These are phyloP conservation scores for Helicocarpus griseus DNA, from an alignment of 2,329 filamentous ascomycete genomes.

Conservation along the genomic window DNA sequence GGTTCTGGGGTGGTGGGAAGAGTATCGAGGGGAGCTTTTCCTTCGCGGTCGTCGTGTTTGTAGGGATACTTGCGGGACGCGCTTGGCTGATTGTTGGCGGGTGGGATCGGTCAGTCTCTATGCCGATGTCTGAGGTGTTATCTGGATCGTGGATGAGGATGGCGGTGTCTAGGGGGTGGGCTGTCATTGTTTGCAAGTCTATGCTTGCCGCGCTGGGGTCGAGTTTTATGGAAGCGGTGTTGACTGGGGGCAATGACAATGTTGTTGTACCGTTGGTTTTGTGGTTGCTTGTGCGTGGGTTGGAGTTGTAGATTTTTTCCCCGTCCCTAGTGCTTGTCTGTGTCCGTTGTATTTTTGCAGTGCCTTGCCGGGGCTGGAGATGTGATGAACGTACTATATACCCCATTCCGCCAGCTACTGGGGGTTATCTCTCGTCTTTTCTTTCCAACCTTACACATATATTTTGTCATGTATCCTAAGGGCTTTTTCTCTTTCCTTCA, in stretches of 20 bases:
- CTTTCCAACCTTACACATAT: too few relatives aligned
- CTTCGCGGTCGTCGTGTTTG: constrained; percentile 69
- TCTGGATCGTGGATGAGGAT: constrained; percentile 7
- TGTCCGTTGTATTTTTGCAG: neutral
- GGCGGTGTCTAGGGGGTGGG: constrained; percentile 16
- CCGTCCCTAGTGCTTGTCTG: neutral
- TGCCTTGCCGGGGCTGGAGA: too few relatives aligned
- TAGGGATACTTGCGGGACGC: constrained; percentile 61
- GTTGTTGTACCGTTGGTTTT: constrained; percentile 89
- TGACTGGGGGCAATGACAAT: constrained; percentile 97
- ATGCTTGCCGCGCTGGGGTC: constrained; percentile 65
- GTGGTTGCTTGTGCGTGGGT: constrained; percentile 81
- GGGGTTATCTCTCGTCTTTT: too few relatives aligned
- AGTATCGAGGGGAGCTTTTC: constrained; percentile 78
- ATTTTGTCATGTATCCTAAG: neutral
- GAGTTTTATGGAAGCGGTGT: constrained; percentile 85
- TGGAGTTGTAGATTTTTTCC: constrained; percentile 31
- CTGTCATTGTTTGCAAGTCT: constrained; percentile 46
- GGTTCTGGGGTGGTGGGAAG: constrained; percentile 95
- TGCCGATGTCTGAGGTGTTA: constrained; percentile 16
- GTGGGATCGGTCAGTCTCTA: constrained; percentile 40
- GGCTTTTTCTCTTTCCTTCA: neutral
- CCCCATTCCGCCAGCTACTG: neutral
- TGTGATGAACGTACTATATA: neutral
- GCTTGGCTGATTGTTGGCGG: constrained; percentile 67